phyloP scores from a whole-genome alignment of 345 rosid genomes.

The Ricinus communis region DNA sequence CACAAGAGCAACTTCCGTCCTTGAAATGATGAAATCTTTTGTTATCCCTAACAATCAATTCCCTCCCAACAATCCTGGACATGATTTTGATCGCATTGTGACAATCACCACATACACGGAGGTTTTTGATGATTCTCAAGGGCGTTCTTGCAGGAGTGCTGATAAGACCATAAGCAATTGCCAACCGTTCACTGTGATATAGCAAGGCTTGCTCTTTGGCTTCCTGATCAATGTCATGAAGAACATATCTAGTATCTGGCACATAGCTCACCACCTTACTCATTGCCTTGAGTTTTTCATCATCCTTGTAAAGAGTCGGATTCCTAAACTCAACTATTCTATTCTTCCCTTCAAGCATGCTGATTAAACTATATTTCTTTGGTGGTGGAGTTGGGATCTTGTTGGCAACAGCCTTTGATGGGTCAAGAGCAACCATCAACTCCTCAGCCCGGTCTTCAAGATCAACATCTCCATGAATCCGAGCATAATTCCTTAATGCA shows the following conservation, averaged over 20 bases:
- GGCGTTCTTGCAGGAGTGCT: constrained; percentile 65
- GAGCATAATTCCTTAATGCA: constrained; percentile 52
- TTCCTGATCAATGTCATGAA: constrained; percentile 80
- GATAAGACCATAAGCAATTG: constrained; percentile 79
- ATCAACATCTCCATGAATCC: constrained; percentile 62
- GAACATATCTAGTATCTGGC: constrained; percentile 66
- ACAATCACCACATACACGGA: constrained; percentile 72
- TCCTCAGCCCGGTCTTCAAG: constrained; percentile 64
- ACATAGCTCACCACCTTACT: constrained; percentile 46
- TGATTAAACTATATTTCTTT: constrained; percentile 46
- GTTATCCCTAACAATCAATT: constrained; percentile 72
- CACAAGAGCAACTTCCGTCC: constrained; percentile 49
- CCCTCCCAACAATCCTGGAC: constrained; percentile 73
- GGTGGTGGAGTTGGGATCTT: constrained; percentile 61
- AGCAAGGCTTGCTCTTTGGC: constrained; percentile 77
- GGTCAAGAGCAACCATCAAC: constrained; percentile 58
- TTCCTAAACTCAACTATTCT: constrained; percentile 57
- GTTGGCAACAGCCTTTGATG: constrained; percentile 45
- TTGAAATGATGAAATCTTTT: constrained; percentile 76
- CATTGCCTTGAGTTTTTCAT: constrained; percentile 55
- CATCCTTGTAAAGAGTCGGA: constrained; percentile 65
- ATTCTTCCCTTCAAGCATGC: constrained; percentile 68
- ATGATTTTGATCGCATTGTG: constrained; percentile 84
- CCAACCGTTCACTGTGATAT: constrained; percentile 78
- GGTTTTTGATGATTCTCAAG: constrained; percentile 75